Evolutionary conservation across 805 yeast species (phyloP).

Genomic region (Starmera dryadoides): DNA sequence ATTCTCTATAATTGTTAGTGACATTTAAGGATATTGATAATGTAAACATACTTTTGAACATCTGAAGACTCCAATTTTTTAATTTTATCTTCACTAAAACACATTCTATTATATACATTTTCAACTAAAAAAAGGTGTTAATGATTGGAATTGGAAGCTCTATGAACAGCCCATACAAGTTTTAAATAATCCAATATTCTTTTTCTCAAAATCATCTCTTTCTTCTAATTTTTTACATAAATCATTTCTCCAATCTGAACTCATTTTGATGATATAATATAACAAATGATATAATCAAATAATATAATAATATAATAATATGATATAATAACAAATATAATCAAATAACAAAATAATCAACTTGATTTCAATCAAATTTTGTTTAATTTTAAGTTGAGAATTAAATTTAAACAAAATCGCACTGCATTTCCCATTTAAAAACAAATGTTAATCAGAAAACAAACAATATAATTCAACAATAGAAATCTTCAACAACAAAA

Average conservation of each 20-base stretch:
- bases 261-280: background rate
- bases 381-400: no score
- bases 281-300: background rate
- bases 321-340: background rate
- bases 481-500: no score
- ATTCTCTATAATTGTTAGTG: slow-evolving; percentile 3
- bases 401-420: no score
- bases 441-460: no score
- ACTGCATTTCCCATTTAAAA: no score
- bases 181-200: slow-evolving; percentile 1
- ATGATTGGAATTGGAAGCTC: background rate
- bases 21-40: background rate
- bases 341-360: no score
- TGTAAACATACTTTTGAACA: slow-evolving; percentile 5
- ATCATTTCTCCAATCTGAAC: slow-evolving; percentile 5
- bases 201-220: slow-evolving; percentile 5
- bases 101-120: slow-evolving; percentile 7
- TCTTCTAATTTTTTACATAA: background rate
- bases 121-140: slow-evolving; percentile 5
- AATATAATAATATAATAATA: no score
- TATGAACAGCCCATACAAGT: slow-evolving; percentile 9
- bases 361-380: no score
- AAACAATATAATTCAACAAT: no score
- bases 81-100: slow-evolving; percentile 7
- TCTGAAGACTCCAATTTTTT: slow-evolving; percentile 3